phyloP scores from a whole-genome alignment of 257 asterid species.

The Lavandula angustifolia region DNA sequence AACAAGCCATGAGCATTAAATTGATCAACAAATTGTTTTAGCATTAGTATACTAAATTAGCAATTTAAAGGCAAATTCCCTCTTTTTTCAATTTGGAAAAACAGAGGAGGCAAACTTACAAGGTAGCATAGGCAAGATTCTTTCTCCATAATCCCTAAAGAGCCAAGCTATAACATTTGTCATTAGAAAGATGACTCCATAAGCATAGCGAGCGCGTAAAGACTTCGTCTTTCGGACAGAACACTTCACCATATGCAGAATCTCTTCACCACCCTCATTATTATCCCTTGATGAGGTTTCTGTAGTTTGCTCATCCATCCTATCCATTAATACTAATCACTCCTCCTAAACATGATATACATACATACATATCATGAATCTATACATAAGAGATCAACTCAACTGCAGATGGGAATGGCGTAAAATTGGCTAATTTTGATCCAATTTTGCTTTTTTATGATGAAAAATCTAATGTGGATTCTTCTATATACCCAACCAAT shows the following conservation, averaged over 20 bases:
- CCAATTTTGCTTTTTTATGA: not conserved
- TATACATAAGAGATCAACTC: not conserved
- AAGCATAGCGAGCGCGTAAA: constrained; percentile 69
- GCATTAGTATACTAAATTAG: too few species aligned
- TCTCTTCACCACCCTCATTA: constrained; percentile 32
- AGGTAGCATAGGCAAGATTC: constrained; percentile 55
- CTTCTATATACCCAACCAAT: constrained; percentile 40
- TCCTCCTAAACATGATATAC: constrained; percentile 11
- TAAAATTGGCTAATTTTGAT: not conserved
- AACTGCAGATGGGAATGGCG: not conserved
- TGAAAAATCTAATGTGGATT: constrained; percentile 32
- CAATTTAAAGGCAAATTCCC: not conserved
- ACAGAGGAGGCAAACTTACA: constrained; percentile 50
- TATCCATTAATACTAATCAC: constrained; percentile 10
- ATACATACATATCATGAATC: too few species aligned
- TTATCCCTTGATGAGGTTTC: constrained; percentile 34
- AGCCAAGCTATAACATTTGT: constrained; percentile 84
- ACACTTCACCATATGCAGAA: constrained; percentile 36
- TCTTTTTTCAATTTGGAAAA: not conserved
- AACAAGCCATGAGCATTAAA: not conserved
- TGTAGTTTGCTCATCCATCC: constrained; percentile 46
- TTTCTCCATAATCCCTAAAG: constrained; percentile 78
- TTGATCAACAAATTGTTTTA: too few species aligned
- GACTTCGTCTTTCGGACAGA: constrained; percentile 54
- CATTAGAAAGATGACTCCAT: constrained; percentile 64